These are phyloP conservation scores for Capsicum rhomboideum DNA, from an alignment of 257 asterid species.

Conservation along the genomic window DNA sequence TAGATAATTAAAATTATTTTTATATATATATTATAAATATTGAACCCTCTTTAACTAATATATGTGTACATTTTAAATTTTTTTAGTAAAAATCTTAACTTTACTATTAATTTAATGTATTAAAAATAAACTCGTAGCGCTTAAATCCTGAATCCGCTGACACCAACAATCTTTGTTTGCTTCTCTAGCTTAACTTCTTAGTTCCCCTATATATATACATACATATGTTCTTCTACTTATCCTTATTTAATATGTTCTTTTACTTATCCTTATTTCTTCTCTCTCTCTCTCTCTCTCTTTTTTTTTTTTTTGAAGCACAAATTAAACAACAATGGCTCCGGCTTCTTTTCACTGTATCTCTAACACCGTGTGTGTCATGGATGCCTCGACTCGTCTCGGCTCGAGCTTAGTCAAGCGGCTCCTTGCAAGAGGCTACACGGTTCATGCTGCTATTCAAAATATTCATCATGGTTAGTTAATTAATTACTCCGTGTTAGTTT, in stretches of 20 bases:
- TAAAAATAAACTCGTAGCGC: not conserved
- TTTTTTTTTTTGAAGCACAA: not conserved
- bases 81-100: too few relatives aligned
- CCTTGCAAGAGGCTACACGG: slow-evolving; percentile 64
- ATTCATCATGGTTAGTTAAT: slow-evolving; percentile 19
- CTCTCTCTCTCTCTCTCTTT: not conserved
- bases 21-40: too few relatives aligned
- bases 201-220: not conserved
- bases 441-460: slow-evolving; percentile 73
- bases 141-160: not conserved
- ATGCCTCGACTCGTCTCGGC: slow-evolving; percentile 67
- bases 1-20: too few relatives aligned
- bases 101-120: too few relatives aligned
- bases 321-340: not conserved
- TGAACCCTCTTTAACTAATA: too few relatives aligned
- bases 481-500: not conserved
- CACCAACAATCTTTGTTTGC: not conserved
- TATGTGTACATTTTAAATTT: too few relatives aligned
- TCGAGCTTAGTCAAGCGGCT: slow-evolving; percentile 62
- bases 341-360: not conserved
- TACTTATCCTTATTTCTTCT: not conserved
- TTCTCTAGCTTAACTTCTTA: not conserved
- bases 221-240: not conserved
- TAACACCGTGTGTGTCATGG: slow-evolving; percentile 76
- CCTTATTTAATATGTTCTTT: not conserved